Evolutionary conservation across 83 land plant genomes (phyloP).

Genomic region (Picea abies): DNA sequence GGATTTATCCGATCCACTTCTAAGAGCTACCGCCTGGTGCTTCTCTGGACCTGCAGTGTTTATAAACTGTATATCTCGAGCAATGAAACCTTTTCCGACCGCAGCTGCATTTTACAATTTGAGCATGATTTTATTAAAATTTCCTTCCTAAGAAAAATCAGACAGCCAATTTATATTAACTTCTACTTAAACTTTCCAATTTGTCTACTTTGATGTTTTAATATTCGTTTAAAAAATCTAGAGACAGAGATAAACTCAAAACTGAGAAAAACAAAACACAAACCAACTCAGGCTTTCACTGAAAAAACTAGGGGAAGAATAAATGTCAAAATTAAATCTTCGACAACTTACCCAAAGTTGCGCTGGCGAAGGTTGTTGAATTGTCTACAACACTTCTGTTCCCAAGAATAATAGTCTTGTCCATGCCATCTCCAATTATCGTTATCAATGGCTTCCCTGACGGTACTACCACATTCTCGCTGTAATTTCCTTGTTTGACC

Average conservation of each 20-base stretch:
- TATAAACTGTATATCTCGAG: constrained; percentile 32
- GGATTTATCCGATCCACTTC: constrained; percentile 34
- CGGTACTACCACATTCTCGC: constrained; percentile 17
- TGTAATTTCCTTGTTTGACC: constrained; percentile 14
- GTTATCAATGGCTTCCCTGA: constrained; percentile 7
- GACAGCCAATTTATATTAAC: too few species aligned
- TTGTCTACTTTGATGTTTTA: too few species aligned
- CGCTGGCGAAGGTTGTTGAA: not conserved
- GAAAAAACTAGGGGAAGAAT: not conserved
- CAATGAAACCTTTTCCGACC: constrained; percentile 41
- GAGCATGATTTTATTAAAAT: too few species aligned
- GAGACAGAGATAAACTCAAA: too few species aligned
- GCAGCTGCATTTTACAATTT: constrained; percentile 31
- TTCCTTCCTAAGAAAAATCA: too few species aligned
- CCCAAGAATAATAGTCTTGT: constrained; percentile 27
- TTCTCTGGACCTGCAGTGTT: constrained; percentile 49
- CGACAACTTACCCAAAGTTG: constrained; percentile 9
- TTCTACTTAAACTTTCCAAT: too few species aligned
- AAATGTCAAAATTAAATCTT: not conserved
- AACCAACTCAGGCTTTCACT: too few species aligned
- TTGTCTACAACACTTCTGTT: constrained; percentile 3
- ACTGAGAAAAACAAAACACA: too few species aligned
- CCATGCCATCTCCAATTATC: constrained; percentile 33
- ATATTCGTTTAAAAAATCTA: too few species aligned
- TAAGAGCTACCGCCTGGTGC: constrained; percentile 49